Base-by-base conservation (phyloP, 2,329 filamentous ascomycete species). In the Triangularia setosa region DNA sequence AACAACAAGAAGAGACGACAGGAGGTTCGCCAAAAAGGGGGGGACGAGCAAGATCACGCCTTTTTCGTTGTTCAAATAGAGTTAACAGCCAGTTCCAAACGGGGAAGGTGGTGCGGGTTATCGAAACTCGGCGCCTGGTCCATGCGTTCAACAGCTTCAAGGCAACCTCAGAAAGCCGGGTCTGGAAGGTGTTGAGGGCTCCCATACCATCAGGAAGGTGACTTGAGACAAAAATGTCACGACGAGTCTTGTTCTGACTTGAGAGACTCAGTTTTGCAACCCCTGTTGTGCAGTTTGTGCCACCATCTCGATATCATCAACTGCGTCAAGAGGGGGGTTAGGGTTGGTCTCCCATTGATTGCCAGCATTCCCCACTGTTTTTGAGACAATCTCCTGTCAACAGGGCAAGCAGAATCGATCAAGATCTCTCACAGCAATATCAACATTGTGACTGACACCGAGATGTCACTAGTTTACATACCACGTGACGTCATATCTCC, bases 51-150 rank as follows among this genome's bases (percentile, higher is more conserved):
- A 33, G 30, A 48, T 40, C 52, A 4, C 33, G 33, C 48, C 33
- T 55, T 30, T 18, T 12, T 60, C 44, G 58, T 56, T 61, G 54
- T 61, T 53, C 25, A 40, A 64, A 55, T 58, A 64, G 23, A 64
- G 54, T 62, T 57, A n/a, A 24, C 12, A 21, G 28, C 52, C 40
- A 48, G n/a, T 55, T 60, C 44, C 61, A 53, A 58, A 64, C 24
- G 54, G 25, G 62, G 62, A 64, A 64, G 62, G 58, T 64, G 62
- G 62, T 64, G 62, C 35, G 14, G n/a, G 35, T 53, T 23, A 58
- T 58, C 54, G 30, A 9, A 61, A 24, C 35, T 48, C 27, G 11
- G 21, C 35, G 60, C 4, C 3, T 48, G 40, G 40, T 21, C 40
- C 40, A 48, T 40, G 28, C 21, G 23, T 14, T 21, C 9, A 2